phyloP scores from a whole-genome alignment of 495 filamentous ascomycete species.

The Penicillium odoratum region DNA sequence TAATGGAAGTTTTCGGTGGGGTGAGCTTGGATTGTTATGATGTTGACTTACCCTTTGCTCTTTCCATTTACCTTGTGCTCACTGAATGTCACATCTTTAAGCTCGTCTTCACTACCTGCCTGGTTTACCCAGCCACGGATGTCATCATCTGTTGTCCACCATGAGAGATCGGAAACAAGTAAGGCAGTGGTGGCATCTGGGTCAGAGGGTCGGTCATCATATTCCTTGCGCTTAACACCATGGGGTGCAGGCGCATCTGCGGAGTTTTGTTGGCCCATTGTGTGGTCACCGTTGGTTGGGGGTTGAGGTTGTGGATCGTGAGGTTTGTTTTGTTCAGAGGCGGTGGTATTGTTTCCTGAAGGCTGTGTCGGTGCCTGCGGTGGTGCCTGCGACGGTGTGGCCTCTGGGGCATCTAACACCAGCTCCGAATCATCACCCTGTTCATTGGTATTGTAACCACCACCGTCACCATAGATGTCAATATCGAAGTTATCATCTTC shows the following conservation, averaged over 20 bases:
- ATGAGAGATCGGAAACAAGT: conserved; percentile 83
- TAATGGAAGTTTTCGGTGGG: not conserved
- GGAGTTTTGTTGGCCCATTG: conserved; percentile 18
- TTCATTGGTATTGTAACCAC: conserved; percentile 47
- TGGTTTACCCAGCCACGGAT: conserved; percentile 84
- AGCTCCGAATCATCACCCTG: conserved; percentile 48
- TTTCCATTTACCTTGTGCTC: conserved; percentile 99
- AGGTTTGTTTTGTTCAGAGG: conserved; percentile 5
- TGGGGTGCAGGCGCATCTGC: conserved; percentile 40
- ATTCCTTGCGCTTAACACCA: conserved; percentile 74
- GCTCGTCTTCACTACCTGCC: conserved; percentile 73
- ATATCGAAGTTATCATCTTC: conserved; percentile 96
- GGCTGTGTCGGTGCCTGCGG: not conserved
- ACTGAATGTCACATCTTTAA: conserved; percentile 92
- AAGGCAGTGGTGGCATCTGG: conserved; percentile 80
- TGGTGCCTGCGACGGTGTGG: not conserved
- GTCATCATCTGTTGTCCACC: conserved; percentile 97
- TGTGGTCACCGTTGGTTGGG: conserved; percentile 23
- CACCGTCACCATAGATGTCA: conserved; percentile 91
- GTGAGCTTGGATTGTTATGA: not conserved
- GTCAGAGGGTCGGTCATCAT: conserved; percentile 74
- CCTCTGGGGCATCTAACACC: conserved; percentile 39
- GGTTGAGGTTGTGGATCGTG: conserved; percentile 1
- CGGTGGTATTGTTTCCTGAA: conserved; percentile 7
- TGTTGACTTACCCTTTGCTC: conserved; percentile 78